Evolutionary conservation across 139 green algal genomes (phyloP).

Genomic region (Tetradesmus lagerheimii): DNA sequence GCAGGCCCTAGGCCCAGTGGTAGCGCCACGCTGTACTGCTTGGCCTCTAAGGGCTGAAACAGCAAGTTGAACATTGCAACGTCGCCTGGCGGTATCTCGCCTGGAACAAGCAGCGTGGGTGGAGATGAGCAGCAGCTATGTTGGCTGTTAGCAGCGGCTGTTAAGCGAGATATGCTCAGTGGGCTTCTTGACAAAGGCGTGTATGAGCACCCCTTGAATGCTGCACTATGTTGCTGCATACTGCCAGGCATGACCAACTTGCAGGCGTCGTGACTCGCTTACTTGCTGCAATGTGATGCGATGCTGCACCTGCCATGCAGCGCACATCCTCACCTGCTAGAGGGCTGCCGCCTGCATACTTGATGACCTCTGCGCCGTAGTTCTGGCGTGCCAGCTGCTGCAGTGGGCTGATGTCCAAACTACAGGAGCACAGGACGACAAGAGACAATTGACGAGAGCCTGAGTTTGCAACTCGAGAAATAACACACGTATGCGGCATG

Average conservation of each 20-base stretch:
- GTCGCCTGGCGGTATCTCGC: conserved; percentile 53
- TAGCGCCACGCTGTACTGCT: conserved; percentile 52
- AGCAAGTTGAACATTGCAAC: conserved; percentile 57
- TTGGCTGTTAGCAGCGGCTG: neutral
- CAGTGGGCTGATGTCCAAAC: conserved; percentile 58
- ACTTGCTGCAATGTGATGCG: too few relatives aligned
- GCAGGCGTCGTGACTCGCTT: too few relatives aligned
- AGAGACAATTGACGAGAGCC: too few relatives aligned
- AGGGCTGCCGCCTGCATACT: conserved; percentile 38
- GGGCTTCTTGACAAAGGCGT: too few relatives aligned
- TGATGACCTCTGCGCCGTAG: conserved; percentile 64
- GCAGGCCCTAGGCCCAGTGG: conserved; percentile 51
- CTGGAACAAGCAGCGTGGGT: too few relatives aligned
- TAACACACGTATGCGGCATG: too few relatives aligned
- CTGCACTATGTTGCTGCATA: too few relatives aligned
- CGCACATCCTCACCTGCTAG: neutral
- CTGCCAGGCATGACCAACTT: too few relatives aligned
- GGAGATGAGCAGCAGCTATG: neutral
- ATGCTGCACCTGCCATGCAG: too few relatives aligned
- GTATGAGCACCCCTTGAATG: too few relatives aligned
- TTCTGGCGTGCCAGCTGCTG: conserved; percentile 46
- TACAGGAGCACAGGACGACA: neutral
- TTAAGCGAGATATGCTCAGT: too few relatives aligned
- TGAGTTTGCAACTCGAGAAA: too few relatives aligned
- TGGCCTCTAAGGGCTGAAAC: conserved; percentile 69